phyloP scores from a whole-genome alignment of 306 rosid species.

The Cucurbita pepo region DNA sequence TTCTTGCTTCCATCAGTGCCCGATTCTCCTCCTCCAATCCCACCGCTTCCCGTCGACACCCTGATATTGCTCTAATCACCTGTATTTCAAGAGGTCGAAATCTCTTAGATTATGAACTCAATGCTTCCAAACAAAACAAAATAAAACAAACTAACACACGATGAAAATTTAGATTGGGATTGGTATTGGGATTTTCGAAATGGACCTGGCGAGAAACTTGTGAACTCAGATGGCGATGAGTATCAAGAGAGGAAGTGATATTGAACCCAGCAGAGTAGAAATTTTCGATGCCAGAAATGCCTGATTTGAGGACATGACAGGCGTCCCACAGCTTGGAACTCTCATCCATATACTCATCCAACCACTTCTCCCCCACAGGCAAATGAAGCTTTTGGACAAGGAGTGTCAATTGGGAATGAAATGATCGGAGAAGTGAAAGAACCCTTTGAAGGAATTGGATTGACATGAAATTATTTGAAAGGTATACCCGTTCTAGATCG shows the following conservation, averaged over 20 bases:
- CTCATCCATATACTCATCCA: conserved; percentile 98
- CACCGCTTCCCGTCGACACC: conserved; percentile 68
- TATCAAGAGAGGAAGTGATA: conserved; percentile 54
- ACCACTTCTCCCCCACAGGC: conserved; percentile 95
- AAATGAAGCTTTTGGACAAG: conserved; percentile 93
- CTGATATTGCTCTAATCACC: conserved; percentile 71
- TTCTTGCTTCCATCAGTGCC: conserved; percentile 68
- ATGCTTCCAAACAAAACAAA: background rate
- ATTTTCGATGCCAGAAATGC: conserved; percentile 65
- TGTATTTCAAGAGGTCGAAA: conserved; percentile 8
- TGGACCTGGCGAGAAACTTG: conserved; percentile 85
- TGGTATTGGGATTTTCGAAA: conserved; percentile 2
- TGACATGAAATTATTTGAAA: conserved; percentile 87
- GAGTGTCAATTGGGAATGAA: conserved; percentile 74
- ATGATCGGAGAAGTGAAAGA: conserved; percentile 83
- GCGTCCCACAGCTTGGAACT: conserved; percentile 99
- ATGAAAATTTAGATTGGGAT: background rate
- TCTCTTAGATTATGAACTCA: background rate
- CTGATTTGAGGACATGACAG: conserved; percentile 88
- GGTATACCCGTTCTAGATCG: conserved; percentile 76
- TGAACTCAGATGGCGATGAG: conserved; percentile 54
- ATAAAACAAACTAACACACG: background rate
- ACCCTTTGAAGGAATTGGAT: conserved; percentile 87
- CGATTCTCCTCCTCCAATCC: conserved; percentile 92
- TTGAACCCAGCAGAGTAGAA: conserved; percentile 62